Evolutionary conservation across 805 yeast genomes (phyloP).

Genomic region (Zygoascus flipseniorum): DNA sequence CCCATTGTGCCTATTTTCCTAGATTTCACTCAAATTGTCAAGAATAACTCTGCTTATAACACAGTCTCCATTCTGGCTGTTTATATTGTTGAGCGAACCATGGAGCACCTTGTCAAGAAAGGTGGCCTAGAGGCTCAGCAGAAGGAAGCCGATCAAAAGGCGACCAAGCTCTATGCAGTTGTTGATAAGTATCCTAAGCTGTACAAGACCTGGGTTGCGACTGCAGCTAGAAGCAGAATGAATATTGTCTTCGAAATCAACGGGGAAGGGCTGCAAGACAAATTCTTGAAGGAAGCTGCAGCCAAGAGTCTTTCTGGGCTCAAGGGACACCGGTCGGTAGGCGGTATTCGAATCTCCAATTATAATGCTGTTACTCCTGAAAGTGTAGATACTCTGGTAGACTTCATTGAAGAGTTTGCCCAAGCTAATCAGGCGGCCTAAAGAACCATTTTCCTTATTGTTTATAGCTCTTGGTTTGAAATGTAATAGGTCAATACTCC

Average conservation of each 20-base stretch:
- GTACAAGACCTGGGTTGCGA: conserved; percentile 58
- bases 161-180: conserved; percentile 51
- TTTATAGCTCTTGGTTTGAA: conserved; percentile 9
- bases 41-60: conserved; percentile 88
- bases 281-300: conserved; percentile 63
- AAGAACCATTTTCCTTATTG: not conserved
- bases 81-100: conserved; percentile 74
- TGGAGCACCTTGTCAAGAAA: conserved; percentile 46
- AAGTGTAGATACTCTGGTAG: conserved; percentile 49
- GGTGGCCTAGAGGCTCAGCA: conserved; percentile 73
- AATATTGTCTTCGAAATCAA: conserved; percentile 82
- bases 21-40: conserved; percentile 77
- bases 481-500: conserved; percentile 19
- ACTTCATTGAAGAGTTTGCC: conserved; percentile 53
- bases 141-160: conserved; percentile 49
- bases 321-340: conserved; percentile 95
- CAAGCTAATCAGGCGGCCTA: not conserved
- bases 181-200: conserved; percentile 60
- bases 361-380: conserved; percentile 75
- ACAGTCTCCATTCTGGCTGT: conserved; percentile 92
- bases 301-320: conserved; percentile 59
- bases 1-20: conserved; percentile 85
- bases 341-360: conserved; percentile 90
- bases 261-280: conserved; percentile 51
- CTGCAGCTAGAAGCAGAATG: conserved; percentile 71